Evolutionary conservation across 106 monocot genomes (phyloP).

Genomic region (Dendrobium nobile): DNA sequence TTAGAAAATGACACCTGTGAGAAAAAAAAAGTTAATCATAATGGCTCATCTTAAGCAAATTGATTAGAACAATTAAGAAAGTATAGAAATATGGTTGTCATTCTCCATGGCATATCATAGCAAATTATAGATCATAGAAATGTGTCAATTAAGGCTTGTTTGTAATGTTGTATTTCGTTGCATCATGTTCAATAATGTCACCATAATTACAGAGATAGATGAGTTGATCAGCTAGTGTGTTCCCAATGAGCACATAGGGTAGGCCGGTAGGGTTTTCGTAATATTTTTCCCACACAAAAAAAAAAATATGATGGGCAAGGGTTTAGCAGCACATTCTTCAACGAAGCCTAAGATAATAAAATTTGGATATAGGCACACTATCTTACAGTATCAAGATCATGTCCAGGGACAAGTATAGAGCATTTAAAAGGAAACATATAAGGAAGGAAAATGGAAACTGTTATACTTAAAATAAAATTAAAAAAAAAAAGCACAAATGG

Average conservation of each 20-base stretch:
- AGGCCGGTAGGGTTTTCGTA: neutral
- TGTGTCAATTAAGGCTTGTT: neutral
- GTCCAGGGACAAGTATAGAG: neutral
- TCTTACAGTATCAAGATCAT: neutral
- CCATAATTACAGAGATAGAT: neutral
- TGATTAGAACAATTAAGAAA: neutral
- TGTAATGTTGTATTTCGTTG: neutral
- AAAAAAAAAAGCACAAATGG: neutral
- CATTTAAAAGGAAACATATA: neutral
- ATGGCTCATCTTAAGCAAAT: neutral
- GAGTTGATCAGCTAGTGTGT: neutral
- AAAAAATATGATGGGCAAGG: neutral
- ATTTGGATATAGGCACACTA: neutral
- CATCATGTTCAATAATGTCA: neutral
- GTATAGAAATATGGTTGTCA: neutral
- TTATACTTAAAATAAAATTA: neutral
- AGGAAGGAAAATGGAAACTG: neutral
- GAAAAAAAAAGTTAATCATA: neutral
- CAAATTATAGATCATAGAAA: neutral
- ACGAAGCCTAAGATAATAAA: neutral
- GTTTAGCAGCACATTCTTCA: neutral
- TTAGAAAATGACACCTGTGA: conserved; percentile 26
- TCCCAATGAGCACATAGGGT: neutral
- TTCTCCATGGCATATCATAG: neutral
- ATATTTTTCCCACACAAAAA: neutral